Evolutionary conservation across 495 filamentous ascomycete species (phyloP).

Genomic region (Penicillium verhagenii): DNA sequence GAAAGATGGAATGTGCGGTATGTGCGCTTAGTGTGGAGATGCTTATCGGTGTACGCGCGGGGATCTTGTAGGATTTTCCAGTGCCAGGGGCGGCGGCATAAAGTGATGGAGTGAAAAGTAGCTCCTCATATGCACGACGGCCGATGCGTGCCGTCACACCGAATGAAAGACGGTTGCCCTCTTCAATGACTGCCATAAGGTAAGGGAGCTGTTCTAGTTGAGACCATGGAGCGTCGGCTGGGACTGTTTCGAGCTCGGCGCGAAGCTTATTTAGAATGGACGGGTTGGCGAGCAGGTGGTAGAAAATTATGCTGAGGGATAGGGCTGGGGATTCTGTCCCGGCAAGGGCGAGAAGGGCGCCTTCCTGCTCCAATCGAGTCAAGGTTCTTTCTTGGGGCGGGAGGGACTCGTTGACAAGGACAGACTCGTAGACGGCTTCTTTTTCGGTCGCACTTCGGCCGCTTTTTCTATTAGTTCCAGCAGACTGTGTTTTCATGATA

Average conservation of each 20-base stretch:
- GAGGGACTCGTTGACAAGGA: constrained; percentile 32
- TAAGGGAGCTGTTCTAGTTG: constrained; percentile 48
- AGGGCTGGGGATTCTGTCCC: constrained; percentile 36
- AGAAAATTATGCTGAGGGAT: constrained; percentile 28
- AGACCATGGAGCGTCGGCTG: constrained; percentile 21
- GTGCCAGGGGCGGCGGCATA: constrained; percentile 1
- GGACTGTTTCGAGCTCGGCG: constrained; percentile 29
- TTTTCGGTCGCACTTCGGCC: constrained; percentile 16
- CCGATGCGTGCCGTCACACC: constrained; percentile 27
- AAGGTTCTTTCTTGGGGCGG: constrained; percentile 33
- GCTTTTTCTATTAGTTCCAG: constrained; percentile 21
- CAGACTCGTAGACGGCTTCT: constrained; percentile 33
- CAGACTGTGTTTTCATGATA: constrained; percentile 33
- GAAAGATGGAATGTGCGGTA: constrained; percentile 22
- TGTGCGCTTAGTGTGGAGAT: constrained; percentile 26
- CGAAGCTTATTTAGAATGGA: constrained; percentile 27
- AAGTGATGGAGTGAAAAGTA: constrained; percentile 23
- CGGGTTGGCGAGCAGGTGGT: constrained; percentile 36
- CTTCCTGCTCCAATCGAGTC: constrained; percentile 39
- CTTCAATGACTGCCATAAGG: constrained; percentile 42
- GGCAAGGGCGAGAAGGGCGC: constrained; percentile 33
- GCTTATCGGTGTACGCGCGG: constrained; percentile 25
- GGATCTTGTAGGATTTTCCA: constrained; percentile 20
- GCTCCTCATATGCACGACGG: constrained; percentile 31
- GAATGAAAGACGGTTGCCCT: constrained; percentile 42